phyloP scores from a whole-genome alignment of 1,139 yeast species.

The Torulaspora globosa region DNA sequence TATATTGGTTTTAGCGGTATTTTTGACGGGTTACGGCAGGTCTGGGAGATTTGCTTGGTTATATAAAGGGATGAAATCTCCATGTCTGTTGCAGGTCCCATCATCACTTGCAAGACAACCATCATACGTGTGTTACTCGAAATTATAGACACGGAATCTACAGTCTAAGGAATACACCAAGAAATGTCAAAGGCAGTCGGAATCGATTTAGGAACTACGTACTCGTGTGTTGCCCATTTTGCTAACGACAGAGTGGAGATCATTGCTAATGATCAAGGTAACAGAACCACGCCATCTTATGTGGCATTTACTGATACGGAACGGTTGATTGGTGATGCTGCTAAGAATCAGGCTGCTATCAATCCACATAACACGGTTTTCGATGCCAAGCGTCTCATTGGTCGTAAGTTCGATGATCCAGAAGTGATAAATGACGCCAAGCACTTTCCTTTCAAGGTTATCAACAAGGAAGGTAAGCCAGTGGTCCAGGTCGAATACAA shows the following conservation, averaged over 20 bases:
- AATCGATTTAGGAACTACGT: conserved; percentile 81
- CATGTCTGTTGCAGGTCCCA: neutral
- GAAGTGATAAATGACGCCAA: conserved; percentile 56
- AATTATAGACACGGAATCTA: neutral
- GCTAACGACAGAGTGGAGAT: conserved; percentile 69
- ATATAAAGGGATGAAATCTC: neutral
- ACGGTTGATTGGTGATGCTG: conserved; percentile 68
- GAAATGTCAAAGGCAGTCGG: conserved; percentile 68
- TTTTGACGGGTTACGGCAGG: neutral
- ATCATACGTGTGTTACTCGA: too few species aligned
- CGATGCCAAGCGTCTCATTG: conserved; percentile 66
- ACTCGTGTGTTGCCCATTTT: conserved; percentile 77
- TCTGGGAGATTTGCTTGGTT: neutral
- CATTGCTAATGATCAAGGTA: conserved; percentile 68
- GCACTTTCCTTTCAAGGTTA: conserved; percentile 61
- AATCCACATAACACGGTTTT: conserved; percentile 63
- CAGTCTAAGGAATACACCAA: conserved; percentile 8
- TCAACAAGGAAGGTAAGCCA: conserved; percentile 57
- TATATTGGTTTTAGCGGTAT: neutral
- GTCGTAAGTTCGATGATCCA: conserved; percentile 57
- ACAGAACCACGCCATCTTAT: conserved; percentile 66
- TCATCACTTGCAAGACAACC: neutral
- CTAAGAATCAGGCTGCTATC: conserved; percentile 69
- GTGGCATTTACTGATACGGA: conserved; percentile 67
- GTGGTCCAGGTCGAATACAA: conserved; percentile 58